phyloP scores from a whole-genome alignment of 2,329 filamentous ascomycete species.

The Diaporthe ampelina region DNA sequence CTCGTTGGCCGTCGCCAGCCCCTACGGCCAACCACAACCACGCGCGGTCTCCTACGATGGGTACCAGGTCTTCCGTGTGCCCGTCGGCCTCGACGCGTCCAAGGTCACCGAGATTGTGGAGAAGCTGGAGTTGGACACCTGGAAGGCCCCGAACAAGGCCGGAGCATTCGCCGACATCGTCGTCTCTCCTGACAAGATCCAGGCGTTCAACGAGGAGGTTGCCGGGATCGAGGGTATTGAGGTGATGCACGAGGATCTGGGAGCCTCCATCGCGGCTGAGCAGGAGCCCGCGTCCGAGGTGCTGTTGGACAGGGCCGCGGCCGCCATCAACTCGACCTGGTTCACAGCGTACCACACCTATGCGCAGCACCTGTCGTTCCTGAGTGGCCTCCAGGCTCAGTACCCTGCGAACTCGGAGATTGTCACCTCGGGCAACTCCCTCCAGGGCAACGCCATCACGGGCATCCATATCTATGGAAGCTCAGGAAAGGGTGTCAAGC shows the following conservation, averaged over 20 bases:
- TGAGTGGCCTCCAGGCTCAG: slow-evolving; percentile 58
- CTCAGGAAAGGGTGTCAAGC: slow-evolving; percentile 59
- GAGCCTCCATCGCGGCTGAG: slow-evolving; percentile 54
- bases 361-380: slow-evolving; percentile 63
- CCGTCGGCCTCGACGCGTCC: slow-evolving; percentile 51
- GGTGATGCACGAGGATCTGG: slow-evolving; percentile 58
- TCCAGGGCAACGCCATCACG: slow-evolving; percentile 67
- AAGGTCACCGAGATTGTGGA: slow-evolving; percentile 52
- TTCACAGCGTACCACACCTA: slow-evolving; percentile 69
- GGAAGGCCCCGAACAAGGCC: slow-evolving; percentile 54
- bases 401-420: slow-evolving; percentile 62
- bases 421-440: slow-evolving; percentile 63
- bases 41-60: slow-evolving; percentile 56
- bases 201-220: slow-evolving; percentile 51
- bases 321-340: slow-evolving; percentile 54
- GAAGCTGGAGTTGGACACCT: slow-evolving; percentile 53
- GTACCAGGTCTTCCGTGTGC: slow-evolving; percentile 61
- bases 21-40: slow-evolving; percentile 7
- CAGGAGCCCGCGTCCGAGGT: slow-evolving; percentile 39
- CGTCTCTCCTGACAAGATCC: slow-evolving; percentile 53
- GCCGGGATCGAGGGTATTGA: slow-evolving; percentile 48
- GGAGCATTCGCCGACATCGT: slow-evolving; percentile 57
- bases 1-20: slow-evolving; percentile 3
- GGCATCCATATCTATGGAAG: slow-evolving; percentile 71
- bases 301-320: slow-evolving; percentile 43